These are phyloP conservation scores for Sanguinoderma infundibulare DNA, from an alignment of 1,284 basidiomycete genomes.

Conservation along the genomic window DNA sequence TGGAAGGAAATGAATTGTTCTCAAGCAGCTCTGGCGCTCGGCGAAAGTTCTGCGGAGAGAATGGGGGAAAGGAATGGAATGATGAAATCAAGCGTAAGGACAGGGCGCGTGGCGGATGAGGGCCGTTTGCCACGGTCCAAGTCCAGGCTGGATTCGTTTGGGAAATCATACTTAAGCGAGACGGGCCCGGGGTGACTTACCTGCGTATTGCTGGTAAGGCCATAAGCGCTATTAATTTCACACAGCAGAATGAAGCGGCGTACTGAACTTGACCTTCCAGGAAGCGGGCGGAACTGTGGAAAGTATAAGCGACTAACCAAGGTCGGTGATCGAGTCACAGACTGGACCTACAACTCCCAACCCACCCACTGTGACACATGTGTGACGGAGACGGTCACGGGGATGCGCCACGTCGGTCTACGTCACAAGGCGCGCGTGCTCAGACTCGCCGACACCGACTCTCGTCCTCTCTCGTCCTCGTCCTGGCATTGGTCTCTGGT, in stretches of 20 bases:
- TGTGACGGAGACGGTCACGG: background rate
- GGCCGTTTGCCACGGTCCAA: background rate
- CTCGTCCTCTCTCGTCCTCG: background rate
- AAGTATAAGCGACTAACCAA: background rate
- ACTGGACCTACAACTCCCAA: conserved; percentile 18
- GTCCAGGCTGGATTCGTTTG: background rate
- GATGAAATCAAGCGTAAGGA: background rate
- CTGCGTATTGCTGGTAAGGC: background rate
- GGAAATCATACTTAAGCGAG: too few species aligned
- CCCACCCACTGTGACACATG: background rate
- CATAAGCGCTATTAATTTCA: background rate
- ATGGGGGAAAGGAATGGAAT: background rate
- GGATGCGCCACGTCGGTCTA: conserved; percentile 7
- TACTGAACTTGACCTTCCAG: background rate
- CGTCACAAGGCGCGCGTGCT: conserved; percentile 1
- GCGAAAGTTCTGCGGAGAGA: background rate
- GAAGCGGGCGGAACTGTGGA: background rate
- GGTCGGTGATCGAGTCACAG: background rate
- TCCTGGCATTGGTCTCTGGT: background rate
- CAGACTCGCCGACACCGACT: background rate
- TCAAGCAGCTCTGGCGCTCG: background rate
- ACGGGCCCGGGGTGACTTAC: too few species aligned
- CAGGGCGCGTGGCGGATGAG: background rate
- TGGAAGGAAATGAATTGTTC: background rate
- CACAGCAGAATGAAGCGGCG: background rate